Percentiles rank a stretch among this genome's conserved stretches.
Conservation (phyloP, 192 early-diverging fungal genomes). For the Spinellus fusiger region DNA sequence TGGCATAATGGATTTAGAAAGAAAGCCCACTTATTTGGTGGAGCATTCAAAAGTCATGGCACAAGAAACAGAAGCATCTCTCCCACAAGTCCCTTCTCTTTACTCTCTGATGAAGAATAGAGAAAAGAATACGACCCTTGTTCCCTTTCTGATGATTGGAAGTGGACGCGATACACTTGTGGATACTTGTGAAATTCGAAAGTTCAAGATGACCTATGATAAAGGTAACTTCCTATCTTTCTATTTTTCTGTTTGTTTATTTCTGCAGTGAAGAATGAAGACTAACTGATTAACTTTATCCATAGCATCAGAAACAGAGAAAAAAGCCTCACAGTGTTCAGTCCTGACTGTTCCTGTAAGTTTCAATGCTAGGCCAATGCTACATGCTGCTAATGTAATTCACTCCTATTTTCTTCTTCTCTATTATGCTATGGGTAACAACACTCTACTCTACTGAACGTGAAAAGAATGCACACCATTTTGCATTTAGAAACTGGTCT, state of each 20-base stretch:
- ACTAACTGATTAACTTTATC: too few species aligned
- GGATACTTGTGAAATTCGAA: not conserved
- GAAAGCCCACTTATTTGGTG: not conserved
- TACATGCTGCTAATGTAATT: too few species aligned
- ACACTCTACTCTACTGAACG: too few species aligned
- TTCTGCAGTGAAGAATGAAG: not conserved
- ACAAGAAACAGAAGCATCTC: not conserved
- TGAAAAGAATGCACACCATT: too few species aligned
- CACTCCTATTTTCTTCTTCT: too few species aligned
- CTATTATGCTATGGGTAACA: too few species aligned
- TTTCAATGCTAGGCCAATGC: too few species aligned
- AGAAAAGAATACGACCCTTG: not conserved
- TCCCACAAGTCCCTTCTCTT: not conserved
- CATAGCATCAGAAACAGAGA: too few species aligned
- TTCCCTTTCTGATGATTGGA: not conserved
- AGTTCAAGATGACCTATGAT: not conserved
- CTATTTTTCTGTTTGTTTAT: not conserved
- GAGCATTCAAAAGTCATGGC: not conserved
- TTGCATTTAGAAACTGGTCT: too few species aligned
- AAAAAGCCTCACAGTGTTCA: too few species aligned
- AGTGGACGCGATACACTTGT: not conserved
- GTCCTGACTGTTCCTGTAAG: too few species aligned
- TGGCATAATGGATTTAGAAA: conserved; percentile 15
- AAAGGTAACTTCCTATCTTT: not conserved
- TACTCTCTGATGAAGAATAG: not conserved